Percentiles rank a stretch among this genome's conserved stretches.
These are phyloP conservation scores for Rubroboletus satanas DNA, from an alignment of 768 basidiomycete genomes.

Conservation along the genomic window DNA sequence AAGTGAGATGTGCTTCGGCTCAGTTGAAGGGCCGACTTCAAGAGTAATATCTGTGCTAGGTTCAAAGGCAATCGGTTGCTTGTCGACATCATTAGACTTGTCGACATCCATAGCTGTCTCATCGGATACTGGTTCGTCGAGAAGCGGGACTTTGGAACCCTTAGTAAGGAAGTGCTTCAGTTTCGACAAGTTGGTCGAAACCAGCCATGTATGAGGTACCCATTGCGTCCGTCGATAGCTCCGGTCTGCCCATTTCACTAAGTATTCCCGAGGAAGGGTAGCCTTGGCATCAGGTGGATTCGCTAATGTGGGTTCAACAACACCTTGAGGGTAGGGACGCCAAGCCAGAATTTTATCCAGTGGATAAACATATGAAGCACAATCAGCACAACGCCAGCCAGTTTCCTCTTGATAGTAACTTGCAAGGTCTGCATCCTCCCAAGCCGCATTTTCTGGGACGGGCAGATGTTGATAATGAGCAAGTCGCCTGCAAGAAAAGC, in stretches of 20 bases:
- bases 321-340: constrained; percentile 74
- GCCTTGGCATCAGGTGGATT: constrained; percentile 51
- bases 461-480: constrained; percentile 79
- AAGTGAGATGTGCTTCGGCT: constrained; percentile 29
- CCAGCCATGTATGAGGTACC: constrained; percentile 92
- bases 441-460: constrained; percentile 37
- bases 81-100: constrained; percentile 16
- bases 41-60: constrained; percentile 36
- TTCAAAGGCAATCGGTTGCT: constrained; percentile 37
- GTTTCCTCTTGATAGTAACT: constrained; percentile 52
- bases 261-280: constrained; percentile 80
- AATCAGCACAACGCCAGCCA: constrained; percentile 74
- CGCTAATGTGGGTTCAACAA: constrained; percentile 46
- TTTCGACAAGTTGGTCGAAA: constrained; percentile 59
- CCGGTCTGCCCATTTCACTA: constrained; percentile 82
- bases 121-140: constrained; percentile 43
- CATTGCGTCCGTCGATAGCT: constrained; percentile 80
- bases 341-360: constrained; percentile 89
- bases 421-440: constrained; percentile 45
- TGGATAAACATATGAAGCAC: constrained; percentile 61
- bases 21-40: constrained; percentile 27
- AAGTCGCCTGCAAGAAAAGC: constrained; percentile 76
- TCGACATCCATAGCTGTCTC: constrained; percentile 28
- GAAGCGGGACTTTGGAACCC: constrained; percentile 66
- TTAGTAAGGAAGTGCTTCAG: constrained; percentile 72